A percentile compares a stretch with the other conserved stretches of the same genome.
These are phyloP conservation scores for Epicoccum nigrum DNA, from an alignment of 2,329 filamentous ascomycete genomes.

Conservation along the genomic window DNA sequence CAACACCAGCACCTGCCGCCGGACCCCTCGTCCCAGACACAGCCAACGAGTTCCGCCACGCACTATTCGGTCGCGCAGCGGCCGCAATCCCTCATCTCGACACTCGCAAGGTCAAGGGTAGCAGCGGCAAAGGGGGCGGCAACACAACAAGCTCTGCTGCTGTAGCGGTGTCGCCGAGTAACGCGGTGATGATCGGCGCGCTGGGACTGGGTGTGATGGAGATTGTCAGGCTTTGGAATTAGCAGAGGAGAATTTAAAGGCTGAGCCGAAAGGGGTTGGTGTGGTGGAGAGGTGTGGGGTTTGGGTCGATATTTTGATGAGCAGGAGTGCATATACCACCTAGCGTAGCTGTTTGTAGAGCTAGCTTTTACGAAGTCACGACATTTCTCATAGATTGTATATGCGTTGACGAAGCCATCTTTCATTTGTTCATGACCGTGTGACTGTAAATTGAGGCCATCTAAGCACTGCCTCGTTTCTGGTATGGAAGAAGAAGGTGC, in stretches of 20 bases:
- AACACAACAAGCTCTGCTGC: slow-evolving; percentile 24
- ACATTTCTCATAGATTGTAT: too few relatives aligned
- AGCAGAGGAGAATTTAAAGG: not conserved
- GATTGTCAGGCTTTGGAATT: slow-evolving; percentile 30
- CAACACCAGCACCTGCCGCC: slow-evolving; percentile 33
- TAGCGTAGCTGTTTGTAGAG: too few relatives aligned
- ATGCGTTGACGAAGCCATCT: too few relatives aligned
- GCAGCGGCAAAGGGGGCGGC: slow-evolving; percentile 13
- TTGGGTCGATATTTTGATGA: too few relatives aligned
- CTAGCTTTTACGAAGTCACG: too few relatives aligned
- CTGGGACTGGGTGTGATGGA: slow-evolving; percentile 36
- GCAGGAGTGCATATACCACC: too few relatives aligned
- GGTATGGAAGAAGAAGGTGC: too few relatives aligned
- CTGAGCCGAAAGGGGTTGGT: too few relatives aligned
- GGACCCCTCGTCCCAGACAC: slow-evolving; percentile 20
- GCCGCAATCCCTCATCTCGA: slow-evolving; percentile 26
- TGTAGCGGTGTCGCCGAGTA: slow-evolving; percentile 26
- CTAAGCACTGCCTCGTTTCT: too few relatives aligned
- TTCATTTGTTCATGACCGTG: too few relatives aligned
- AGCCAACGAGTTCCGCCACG: slow-evolving; percentile 10
- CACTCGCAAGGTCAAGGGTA: slow-evolving; percentile 22
- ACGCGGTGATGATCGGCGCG: slow-evolving; percentile 31
- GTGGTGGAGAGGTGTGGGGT: too few relatives aligned
- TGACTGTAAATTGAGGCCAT: too few relatives aligned
- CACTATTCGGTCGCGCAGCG: slow-evolving; percentile 19